Evolutionary conservation across 1,284 basidiomycete species (phyloP), one percentile per base, ranked within the genome.

Genomic region (Malassezia psittaci): DNA sequence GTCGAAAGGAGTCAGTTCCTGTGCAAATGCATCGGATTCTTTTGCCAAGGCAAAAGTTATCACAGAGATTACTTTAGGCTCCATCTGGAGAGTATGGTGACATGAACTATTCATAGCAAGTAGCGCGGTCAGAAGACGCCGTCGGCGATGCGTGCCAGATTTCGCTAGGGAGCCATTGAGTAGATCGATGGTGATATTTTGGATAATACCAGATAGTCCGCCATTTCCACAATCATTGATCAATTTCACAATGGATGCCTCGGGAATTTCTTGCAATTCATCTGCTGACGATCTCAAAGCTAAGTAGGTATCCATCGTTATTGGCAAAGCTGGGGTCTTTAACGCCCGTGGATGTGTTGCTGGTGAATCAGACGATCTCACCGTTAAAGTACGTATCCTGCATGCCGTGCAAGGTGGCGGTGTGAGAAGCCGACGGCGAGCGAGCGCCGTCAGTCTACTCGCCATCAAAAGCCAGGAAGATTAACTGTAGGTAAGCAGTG

Each of bases 301-400:
- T 29, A 57, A 32, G 40, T 57, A 57, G 33, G 55, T 57, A 11
- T 57, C 55, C 4, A 51, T 51, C n/a, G 55, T 57, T n/a, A 51
- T 51, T 6, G 55, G 55, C n/a, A 57, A 35, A 10, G 55, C 41
- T 29, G 24, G 24, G 4, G 24, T 29, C 7, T 29, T 29, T 29
- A 7, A 7, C 7, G 24, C 24, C 24, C 3, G 24, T 29, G 24
- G 24, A 3, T 29, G 24, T 4, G 7, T 29, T 7, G 7, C 24
- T 4, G 4, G 3, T 29, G 24, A 29, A 4, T 29, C 24, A 29
- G 24, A 29, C 24, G 24, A 29, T 3, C 7, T 3, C 24, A 29
- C 24, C 24, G 24, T 29, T 4, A 29, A 7, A 29, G 7, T 3
- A 7, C 24, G 24, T 29, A 29, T 29, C 24, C 24, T 29, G 24